phyloP scores from a whole-genome alignment of 2,329 filamentous ascomycete species.

The Apiospora arundinis region DNA sequence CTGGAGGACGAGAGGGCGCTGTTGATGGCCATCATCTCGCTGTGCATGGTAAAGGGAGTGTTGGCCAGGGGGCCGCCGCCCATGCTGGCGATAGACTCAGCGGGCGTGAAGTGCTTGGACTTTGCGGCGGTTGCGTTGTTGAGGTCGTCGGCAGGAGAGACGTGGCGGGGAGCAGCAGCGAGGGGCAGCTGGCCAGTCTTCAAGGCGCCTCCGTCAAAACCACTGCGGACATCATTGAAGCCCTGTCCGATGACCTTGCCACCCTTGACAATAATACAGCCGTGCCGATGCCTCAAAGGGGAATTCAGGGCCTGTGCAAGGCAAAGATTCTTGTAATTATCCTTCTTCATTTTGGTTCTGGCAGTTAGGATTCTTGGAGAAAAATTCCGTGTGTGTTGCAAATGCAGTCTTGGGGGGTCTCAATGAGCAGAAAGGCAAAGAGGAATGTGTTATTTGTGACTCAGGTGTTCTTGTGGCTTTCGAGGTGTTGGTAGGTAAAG shows the following conservation, averaged over 20 bases:
- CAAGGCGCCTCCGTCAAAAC: conserved; percentile 51
- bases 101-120: conserved; percentile 37
- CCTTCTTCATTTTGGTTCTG: conserved; percentile 38
- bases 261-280: conserved; percentile 56
- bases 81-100: conserved; percentile 46
- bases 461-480: not conserved
- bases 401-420: not conserved
- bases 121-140: conserved; percentile 42
- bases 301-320: conserved; percentile 57
- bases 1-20: conserved; percentile 53
- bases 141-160: conserved; percentile 33
- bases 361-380: not conserved
- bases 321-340: conserved; percentile 56
- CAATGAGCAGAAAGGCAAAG: no score
- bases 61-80: conserved; percentile 44
- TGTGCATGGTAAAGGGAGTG: conserved; percentile 56
- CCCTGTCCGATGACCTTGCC: conserved; percentile 60
- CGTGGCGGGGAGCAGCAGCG: not conserved
- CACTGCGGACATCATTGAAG: conserved; percentile 56
- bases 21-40: conserved; percentile 63
- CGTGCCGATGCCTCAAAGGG: conserved; percentile 56
- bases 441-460: not conserved
- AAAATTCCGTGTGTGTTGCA: not conserved
- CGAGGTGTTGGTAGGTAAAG: not conserved
- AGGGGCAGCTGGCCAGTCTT: conserved; percentile 14